Base-by-base conservation (phyloP, 2,329 filamentous ascomycete species). In the Chaetomiaceae sp. region DNA sequence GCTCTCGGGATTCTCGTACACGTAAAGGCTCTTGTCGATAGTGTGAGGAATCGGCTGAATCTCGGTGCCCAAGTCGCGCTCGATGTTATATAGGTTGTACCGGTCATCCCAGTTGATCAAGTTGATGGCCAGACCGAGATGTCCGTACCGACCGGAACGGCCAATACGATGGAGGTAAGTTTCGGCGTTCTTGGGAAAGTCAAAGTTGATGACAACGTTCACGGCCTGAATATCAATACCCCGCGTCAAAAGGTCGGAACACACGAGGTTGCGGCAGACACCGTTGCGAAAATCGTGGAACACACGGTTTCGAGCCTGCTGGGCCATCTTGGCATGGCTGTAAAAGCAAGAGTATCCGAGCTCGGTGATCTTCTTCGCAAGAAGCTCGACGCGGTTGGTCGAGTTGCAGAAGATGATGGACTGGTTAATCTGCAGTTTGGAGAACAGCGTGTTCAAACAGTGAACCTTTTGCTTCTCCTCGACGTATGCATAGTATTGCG, bases 381-480 rank as follows among this genome's bases (percentile, higher is more conserved):
- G 82, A 48, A 99, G 80, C 73, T 99, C 94, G 56, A 99, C 94
- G 61, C 94, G 89, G 71, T 97, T 97, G 49, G 94, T 99, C 36
- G 94, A 99, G 74, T 99, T 99, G 76, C 94, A 99, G 77, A 99
- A 99, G 69, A 99, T 99, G 75, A 99, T 99, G 58, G 95, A 99
- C 76, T 99, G 94, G 75, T 99, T 99, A 75, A 99, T 99, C 73
- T 99, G 92, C 14, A 99, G 84, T 73, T 96, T 96, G 63, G 91
- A 96, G 78, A 99, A 99, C 59, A 99, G 85, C 0, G 94, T 99
- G 76, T 99, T 99, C 61, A 99, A 76, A 71, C 94, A 99, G 75
- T 99, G 95, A 18, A 99, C 94, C 75, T 99, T 99, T 69, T 96
- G 90, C 75, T 96, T 96, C 75, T 99, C 94, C 72, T 99, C 94